Evolutionary conservation across 768 basidiomycete species (phyloP), one percentile per base, ranked within the genome.

Genomic region (Cyclocybe cylindracea): DNA sequence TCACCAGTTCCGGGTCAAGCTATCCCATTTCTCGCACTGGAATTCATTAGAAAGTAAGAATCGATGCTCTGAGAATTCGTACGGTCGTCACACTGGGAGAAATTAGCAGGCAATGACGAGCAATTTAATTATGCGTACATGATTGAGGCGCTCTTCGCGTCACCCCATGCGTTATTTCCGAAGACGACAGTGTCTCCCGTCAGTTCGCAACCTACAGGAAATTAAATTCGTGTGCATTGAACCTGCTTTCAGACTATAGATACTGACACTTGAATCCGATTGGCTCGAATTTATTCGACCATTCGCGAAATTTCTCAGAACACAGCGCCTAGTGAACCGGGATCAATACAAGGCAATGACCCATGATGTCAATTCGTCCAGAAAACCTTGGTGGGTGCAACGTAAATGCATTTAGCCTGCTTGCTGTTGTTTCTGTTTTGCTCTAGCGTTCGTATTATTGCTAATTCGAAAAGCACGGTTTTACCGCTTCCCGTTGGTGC

Each of bases 401-500:
- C 85, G 63, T 99, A 99, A 11, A 99, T 83, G 56, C 87, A 89
- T 71, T 91, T 92, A 2, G 67, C 60, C n/a, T 66, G 54, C 24
- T 71, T 65, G 24, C 65, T 67, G 9, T 57, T 63, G 29, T 66
- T 65, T 44, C 68, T 61, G 7, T 73, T 69, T 44, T 78, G 68
- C 45, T 72, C 72, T 31, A 93, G 68, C 75, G 91, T 79, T 32
- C 83, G 83, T 45, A 98, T 82, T 48, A 98, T 89, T 2, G 90
- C 84, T 10, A 99, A 73, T 64, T 99, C 97, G 59, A 98, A 99
- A 29, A 98, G 70, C 7, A 89, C 92, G 0, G 97, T 99, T 70
- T 98, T 98, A 29, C 97, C 97, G 45, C 92, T 91, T 29, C 95
- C 94, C 10, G 97, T 98, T 0, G 97, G 97, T 2, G 96, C 88